Conservation (phyloP, 192 early-diverging fungal genomes). For the Entomortierella parvispora region DNA sequence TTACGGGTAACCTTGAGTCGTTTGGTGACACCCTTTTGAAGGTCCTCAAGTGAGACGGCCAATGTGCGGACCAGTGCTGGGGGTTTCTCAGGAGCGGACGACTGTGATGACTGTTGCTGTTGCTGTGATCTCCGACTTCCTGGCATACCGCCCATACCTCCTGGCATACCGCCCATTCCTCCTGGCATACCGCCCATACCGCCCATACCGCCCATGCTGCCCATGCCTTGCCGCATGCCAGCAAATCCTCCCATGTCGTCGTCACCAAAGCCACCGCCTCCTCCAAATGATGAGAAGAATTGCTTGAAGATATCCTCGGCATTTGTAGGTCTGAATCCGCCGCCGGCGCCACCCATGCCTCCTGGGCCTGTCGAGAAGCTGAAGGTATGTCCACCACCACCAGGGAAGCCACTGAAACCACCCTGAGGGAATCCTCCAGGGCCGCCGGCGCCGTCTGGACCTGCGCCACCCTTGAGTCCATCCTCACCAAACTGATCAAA, state of each 20-base stretch:
- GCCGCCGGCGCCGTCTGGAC: constrained; percentile 54
- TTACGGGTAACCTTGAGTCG: constrained; percentile 92
- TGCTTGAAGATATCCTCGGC: constrained; percentile 92
- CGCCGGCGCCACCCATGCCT: constrained; percentile 57
- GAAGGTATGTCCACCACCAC: constrained; percentile 71
- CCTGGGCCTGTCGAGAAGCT: constrained; percentile 63
- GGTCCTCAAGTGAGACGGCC: constrained; percentile 88
- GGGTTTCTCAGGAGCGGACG: constrained; percentile 31
- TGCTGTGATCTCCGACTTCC: constrained; percentile 39
- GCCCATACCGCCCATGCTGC: constrained; percentile 34
- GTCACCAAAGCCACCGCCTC: constrained; percentile 41
- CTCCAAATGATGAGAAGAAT: constrained; percentile 80
- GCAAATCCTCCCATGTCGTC: constrained; percentile 51
- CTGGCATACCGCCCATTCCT: constrained; percentile 8
- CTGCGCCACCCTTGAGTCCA: constrained; percentile 78
- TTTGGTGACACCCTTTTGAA: constrained; percentile 91
- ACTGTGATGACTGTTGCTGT: neutral
- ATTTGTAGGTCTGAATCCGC: constrained; percentile 72
- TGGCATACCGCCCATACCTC: constrained; percentile 12
- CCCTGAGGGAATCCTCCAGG: constrained; percentile 67
- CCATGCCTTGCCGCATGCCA: constrained; percentile 54
- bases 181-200: constrained; percentile 10
- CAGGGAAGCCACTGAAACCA: constrained; percentile 56
- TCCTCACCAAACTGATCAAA: constrained; percentile 98
- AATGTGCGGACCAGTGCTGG: constrained; percentile 72